A percentile compares a stretch with the other conserved stretches of the same genome.
Evolutionary conservation across 257 asterid genomes (phyloP).

Genomic region (Nicotiana tomentosiformis): DNA sequence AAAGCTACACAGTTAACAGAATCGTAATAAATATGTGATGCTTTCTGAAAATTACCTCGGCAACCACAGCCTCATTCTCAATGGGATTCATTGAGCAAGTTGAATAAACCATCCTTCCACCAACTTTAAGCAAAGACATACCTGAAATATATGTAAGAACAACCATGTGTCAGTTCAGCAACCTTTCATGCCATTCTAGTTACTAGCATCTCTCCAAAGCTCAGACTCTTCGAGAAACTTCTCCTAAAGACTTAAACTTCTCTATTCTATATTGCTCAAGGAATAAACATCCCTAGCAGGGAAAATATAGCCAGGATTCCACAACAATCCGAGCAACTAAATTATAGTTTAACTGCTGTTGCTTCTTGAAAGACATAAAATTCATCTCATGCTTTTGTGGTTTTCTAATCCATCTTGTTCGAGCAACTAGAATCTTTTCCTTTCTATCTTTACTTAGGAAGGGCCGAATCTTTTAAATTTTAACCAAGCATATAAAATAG

Average conservation of each 20-base stretch:
- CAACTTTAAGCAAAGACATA: constrained; percentile 88
- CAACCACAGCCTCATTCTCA: constrained; percentile 96
- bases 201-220: neutral
- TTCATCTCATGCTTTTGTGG: neutral
- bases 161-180: neutral
- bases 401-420: neutral
- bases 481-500: neutral
- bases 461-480: neutral
- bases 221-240: neutral
- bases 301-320: neutral
- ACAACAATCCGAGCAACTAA: neutral
- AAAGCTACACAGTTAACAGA: neutral
- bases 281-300: neutral
- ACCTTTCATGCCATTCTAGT: neutral
- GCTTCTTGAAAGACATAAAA: constrained; percentile 2
- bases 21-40: neutral
- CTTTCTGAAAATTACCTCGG: constrained; percentile 54
- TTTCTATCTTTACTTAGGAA: neutral
- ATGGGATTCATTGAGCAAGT: constrained; percentile 99
- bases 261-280: neutral
- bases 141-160: constrained; percentile 41
- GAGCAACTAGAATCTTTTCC: neutral
- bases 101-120: constrained; percentile 93
- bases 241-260: neutral
- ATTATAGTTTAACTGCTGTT: neutral